Base-by-base conservation (phyloP, 495 filamentous ascomycete genomes). In the Penicillium maclennaniae region DNA sequence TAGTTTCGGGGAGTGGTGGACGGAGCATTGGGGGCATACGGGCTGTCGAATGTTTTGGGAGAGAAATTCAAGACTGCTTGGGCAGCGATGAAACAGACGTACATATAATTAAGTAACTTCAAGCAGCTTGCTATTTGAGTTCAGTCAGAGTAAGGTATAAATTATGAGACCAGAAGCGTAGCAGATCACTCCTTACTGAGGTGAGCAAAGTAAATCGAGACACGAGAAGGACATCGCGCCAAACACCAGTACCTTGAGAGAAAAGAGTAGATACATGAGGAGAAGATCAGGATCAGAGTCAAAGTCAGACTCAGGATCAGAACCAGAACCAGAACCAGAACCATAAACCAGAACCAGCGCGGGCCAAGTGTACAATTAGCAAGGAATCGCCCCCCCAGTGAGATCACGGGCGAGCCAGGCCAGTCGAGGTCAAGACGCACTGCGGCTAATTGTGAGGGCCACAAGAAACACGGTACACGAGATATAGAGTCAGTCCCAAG, bases 1-100 rank as follows among this genome's bases (percentile, higher is more conserved):
- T 72, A 90, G 85, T 67, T 92, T 95, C 74, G 89, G 89, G 37
- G 91, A 97, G 69, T 97, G 90, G 90, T 98, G 93, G 93, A 78
- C 87, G 14, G 88, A 95, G 34, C 85, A 92, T 68, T 95, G 90
- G 90, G 85, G 87, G 40, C 87, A 96, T 73, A 70, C 83, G 15
- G 81, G 81, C 48, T 98, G 93, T 69, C 79, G 80, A 62, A 81
- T 80, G 49, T 97, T 96, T 60, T 98, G 93, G 93, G 72, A 87
- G 45, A 78, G 80, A 58, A 85, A 95, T 69, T 84, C 83, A 59
- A 70, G 70, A 17, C 70, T 77, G 45, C 73, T 95, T 58, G 74
- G 76, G 57, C 82, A 86, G 67, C 77, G 85, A 57, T 92, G 67
- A 81, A 25, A 16, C 31, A 25, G 7, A 10, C 23, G 21, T 4